Conservation (phyloP, 441 rosid genomes). For the Adansonia gregorii region DNA sequence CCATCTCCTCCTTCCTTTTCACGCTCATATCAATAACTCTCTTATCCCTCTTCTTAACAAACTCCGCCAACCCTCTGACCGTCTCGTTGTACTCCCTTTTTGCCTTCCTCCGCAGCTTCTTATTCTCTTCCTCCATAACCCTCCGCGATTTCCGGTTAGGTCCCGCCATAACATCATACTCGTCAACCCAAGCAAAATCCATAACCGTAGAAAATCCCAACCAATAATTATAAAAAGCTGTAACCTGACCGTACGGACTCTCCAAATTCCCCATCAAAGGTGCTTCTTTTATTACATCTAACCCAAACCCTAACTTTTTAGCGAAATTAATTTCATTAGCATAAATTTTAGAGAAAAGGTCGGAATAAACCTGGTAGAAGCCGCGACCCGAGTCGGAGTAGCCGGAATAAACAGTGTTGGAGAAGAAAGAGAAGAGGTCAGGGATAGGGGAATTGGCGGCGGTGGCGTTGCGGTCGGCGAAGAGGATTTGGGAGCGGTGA, state of each 20-base stretch:
- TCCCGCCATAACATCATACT: slow-evolving; percentile 77
- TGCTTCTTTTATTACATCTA: slow-evolving; percentile 65
- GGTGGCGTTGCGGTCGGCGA: slow-evolving; percentile 60
- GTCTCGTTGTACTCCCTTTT: slow-evolving; percentile 82
- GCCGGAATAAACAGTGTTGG: slow-evolving; percentile 68
- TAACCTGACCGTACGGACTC: slow-evolving; percentile 73
- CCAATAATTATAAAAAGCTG: slow-evolving; percentile 91
- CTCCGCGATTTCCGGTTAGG: slow-evolving; percentile 76
- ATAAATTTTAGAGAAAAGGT: slow-evolving; percentile 65
- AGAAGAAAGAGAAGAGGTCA: slow-evolving; percentile 78
- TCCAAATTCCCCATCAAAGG: slow-evolving; percentile 91
- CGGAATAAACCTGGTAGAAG: slow-evolving; percentile 85
- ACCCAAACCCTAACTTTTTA: slow-evolving; percentile 60
- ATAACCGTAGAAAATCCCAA: slow-evolving; percentile 74
- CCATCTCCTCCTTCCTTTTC: slow-evolving; percentile 73
- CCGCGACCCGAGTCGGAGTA: slow-evolving; percentile 77
- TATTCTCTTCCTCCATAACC: slow-evolving; percentile 92
- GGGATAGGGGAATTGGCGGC: slow-evolving; percentile 54
- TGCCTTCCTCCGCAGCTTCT: slow-evolving; percentile 88
- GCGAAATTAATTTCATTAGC: slow-evolving; percentile 67
- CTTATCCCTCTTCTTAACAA: slow-evolving; percentile 94
- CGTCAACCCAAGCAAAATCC: slow-evolving; percentile 93
- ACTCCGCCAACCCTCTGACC: slow-evolving; percentile 80
- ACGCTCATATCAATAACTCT: slow-evolving; percentile 77
- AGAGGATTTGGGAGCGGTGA: slow-evolving; percentile 89